Conservation (phyloP, 2,329 filamentous ascomycete genomes). For the Fusarium hostae region DNA sequence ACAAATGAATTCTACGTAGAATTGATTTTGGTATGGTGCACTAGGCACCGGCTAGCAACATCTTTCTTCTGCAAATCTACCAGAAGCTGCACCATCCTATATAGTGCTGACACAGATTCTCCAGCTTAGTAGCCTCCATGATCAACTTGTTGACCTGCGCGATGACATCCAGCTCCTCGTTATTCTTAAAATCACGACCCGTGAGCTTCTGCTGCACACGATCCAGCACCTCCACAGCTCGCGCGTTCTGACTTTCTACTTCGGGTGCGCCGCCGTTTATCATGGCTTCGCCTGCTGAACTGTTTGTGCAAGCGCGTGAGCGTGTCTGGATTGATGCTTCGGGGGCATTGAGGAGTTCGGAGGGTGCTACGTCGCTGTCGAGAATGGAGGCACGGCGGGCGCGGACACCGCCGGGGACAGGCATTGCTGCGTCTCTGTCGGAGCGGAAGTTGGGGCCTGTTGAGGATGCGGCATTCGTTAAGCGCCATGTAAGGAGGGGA, state of each 20-base stretch:
- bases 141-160: slow-evolving; percentile 95
- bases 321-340: slow-evolving; percentile 61
- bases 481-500: slow-evolving; percentile 94
- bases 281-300: slow-evolving; percentile 54
- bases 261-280: slow-evolving; percentile 57
- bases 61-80: slow-evolving; percentile 58
- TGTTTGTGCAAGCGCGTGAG: slow-evolving; percentile 69
- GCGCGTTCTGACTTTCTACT: slow-evolving; percentile 88
- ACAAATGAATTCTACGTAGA: too few relatives aligned
- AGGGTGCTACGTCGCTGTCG: slow-evolving; percentile 69
- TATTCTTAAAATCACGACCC: slow-evolving; percentile 88
- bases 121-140: slow-evolving; percentile 92
- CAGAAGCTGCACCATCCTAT: slow-evolving; percentile 99
- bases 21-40: too few relatives aligned
- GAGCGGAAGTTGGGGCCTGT: slow-evolving; percentile 74
- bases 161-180: slow-evolving; percentile 84
- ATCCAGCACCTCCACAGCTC: slow-evolving; percentile 91
- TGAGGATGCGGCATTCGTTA: slow-evolving; percentile 73
- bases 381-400: slow-evolving; percentile 76
- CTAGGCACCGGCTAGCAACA: too few relatives aligned
- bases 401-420: slow-evolving; percentile 59
- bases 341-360: slow-evolving; percentile 64
- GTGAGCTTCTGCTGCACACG: slow-evolving; percentile 96
- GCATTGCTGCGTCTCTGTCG: slow-evolving; percentile 66
- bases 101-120: slow-evolving; percentile 98